Evolutionary conservation across 1,284 basidiomycete species (phyloP), one percentile per base, ranked within the genome.

Genomic region (Kalmanozyma brasiliensis): DNA sequence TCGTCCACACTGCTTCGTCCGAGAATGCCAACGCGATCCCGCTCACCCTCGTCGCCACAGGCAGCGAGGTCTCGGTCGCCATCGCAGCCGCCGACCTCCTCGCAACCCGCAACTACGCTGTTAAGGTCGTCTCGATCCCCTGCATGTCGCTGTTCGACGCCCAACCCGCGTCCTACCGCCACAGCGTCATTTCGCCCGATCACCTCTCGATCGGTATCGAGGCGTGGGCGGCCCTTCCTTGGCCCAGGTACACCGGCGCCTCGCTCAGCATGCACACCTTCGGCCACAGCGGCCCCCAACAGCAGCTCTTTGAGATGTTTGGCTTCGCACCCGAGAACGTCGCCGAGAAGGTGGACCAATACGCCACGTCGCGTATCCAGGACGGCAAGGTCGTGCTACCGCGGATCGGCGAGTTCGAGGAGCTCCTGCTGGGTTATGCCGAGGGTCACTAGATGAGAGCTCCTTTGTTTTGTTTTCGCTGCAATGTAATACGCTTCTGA

Each of bases 141-240:
- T 94, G 91, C 84, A 92, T 90, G 89, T 86, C 89, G 67, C 87
- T 92, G 62, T 97, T 97, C 83, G 91, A 94, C 84, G 85, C 87
- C 77, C 94, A 96, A 85, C 84, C 88, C 63, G 83, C 86, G 76
- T 88, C 89, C 65, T 97, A 97, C 86, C 88, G 86, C 81, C 83
- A 93, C 76, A 88, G 88, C 77, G 92, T 95, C 51, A 84, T 96
- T 73, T 88, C 92, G 79, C 89, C 89, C 73, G 93, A 92, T 52
- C 89, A 90, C 23, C 93, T 93, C 37, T 89, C 95, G 80, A 82
- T 96, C 67, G 91, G 91, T 40, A 86, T 96, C 61, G 93, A 96
- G 85, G 93, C 93, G 22, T 88, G 86, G 83, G 63, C 82, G 26
- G 71, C 75, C 11, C 45, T 68, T 14, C 73, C 79, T 51, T 79